Evolutionary conservation across 2,329 filamentous ascomycete genomes (phyloP).

Genomic region (Pseudogymnoascus sp.): DNA sequence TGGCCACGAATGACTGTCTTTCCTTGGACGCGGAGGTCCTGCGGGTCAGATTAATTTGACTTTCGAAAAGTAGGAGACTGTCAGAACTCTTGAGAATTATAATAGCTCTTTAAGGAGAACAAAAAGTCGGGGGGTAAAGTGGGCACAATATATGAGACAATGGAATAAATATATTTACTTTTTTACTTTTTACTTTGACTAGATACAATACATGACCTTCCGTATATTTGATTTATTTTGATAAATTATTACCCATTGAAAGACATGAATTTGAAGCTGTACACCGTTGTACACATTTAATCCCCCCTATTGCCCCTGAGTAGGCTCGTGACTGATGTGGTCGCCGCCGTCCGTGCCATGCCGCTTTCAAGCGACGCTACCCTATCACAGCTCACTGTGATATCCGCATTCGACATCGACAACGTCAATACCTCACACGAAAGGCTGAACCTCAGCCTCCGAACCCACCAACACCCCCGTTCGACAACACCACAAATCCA

Average conservation of each 20-base stretch:
- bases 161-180: background rate
- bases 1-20: background rate
- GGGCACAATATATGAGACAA: background rate
- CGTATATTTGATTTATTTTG: background rate
- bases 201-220: background rate
- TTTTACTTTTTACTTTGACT: background rate
- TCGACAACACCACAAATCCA: background rate
- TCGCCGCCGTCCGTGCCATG: background rate
- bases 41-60: background rate
- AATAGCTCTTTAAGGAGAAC: background rate
- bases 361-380: constrained; percentile 4
- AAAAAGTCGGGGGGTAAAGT: background rate
- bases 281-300: background rate
- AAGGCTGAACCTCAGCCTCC: constrained; percentile 5
- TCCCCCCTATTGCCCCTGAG: background rate
- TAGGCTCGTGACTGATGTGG: background rate
- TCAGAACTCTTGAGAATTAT: background rate
- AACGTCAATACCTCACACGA: background rate
- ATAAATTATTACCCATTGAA: background rate
- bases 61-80: background rate
- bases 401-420: constrained; percentile 1
- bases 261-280: background rate
- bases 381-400: background rate
- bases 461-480: background rate
- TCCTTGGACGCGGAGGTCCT: background rate